Base-by-base conservation (phyloP, 2,329 filamentous ascomycete genomes). In the Paraphaeosphaeria minitans region DNA sequence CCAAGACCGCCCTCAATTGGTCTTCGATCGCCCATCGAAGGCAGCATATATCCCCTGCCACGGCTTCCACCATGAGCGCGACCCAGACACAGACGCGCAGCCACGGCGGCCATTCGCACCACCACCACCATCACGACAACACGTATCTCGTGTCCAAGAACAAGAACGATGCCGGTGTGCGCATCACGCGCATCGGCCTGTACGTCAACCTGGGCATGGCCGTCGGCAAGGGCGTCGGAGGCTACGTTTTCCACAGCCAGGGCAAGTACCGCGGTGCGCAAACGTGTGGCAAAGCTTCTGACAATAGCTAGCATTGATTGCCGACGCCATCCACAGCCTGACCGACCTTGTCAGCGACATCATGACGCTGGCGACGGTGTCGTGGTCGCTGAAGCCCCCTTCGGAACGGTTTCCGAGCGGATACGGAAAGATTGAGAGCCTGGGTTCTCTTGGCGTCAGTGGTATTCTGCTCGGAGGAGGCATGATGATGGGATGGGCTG, bases 361-460 rank as follows among this genome's bases (percentile, higher is more conserved):
- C 68, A 87, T 97, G 76, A 99, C 95, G 0, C 85, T 99, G 21
- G 91, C 92, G 16, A 99, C 95, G 10, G 93, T 99, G 48, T 94
- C 93, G 21, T 97, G 91, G 88, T 96, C 93, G 59, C 80, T 98
- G 60, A 92, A 90, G 69, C 89, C 92, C 6, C 93, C 95, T 0
- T 92, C 91, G 12, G 85, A 90, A 55, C 85, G 85, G 42, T 99
- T 97, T 74, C 95, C 95, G 2, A 87, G 88, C 69, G 95, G 95
- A 1, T 99, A 96, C 74, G 95, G 95, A 74, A 99, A 99, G 81
- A 86, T 99, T n/a, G 95, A 99, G 82, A 97, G 93, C 70, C 80
- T 99, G 73, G 95, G 95, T 21, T 95, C 93, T 22, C 81, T 99
- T 59, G 95, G 94, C 16, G 95, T 99, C 35, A 97, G 93, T 67